Conservation (phyloP, 441 rosid genomes). For the Adansonia rubrostipa region DNA sequence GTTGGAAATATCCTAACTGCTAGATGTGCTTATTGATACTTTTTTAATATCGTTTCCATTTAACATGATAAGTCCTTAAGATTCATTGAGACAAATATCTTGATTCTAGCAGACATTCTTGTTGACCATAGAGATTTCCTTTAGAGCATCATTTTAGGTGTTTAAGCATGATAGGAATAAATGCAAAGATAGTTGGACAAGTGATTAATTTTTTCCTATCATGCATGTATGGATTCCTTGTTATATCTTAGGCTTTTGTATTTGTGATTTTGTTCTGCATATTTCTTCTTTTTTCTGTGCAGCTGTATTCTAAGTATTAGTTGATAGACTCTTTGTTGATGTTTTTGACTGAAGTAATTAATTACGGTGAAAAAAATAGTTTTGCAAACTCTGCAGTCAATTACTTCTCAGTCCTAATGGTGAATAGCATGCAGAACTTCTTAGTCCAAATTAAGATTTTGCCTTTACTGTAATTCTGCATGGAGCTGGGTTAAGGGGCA, state of each 20-base stretch:
- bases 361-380: not conserved
- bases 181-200: not conserved
- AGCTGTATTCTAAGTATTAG: not conserved
- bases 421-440: not conserved
- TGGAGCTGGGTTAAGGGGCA: not conserved
- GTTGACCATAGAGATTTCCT: not conserved
- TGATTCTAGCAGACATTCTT: slow-evolving; percentile 10
- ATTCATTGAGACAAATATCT: not conserved
- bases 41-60: not conserved
- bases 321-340: not conserved
- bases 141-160: not conserved
- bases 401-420: not conserved
- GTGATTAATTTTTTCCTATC: not conserved
- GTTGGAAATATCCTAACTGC: not conserved
- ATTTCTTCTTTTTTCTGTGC: not conserved
- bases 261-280: not conserved
- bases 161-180: slow-evolving; percentile 12
- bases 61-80: not conserved
- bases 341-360: not conserved
- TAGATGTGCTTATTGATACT: not conserved
- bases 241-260: slow-evolving; percentile 8
- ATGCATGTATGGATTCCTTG: slow-evolving; percentile 11
- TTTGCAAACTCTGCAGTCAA: not conserved
- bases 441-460: not conserved
- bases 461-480: not conserved